Evolutionary conservation across 345 rosid species (phyloP), one percentile per base, ranked within the genome.

Genomic region (Pseudoturritis turrita): DNA sequence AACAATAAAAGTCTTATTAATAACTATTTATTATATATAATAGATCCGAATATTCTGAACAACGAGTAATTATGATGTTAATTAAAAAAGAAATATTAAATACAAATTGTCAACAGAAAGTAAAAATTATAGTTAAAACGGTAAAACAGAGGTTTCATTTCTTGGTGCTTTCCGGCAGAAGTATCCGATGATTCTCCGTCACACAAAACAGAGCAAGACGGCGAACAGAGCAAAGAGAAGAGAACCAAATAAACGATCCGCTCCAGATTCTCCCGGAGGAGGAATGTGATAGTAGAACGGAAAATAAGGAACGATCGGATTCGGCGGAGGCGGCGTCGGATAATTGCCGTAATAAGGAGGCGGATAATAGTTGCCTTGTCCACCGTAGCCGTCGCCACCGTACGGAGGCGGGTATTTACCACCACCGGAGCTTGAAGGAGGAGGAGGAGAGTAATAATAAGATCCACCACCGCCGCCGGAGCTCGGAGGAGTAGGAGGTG

Each of bases 301-400:
- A 56, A 95, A 95, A 83, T 91, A 95, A n/a, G 99, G 99, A 12
- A 95, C 99, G 60, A 95, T 89, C 1, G 97, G 99, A 78, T 95
- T 89, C 4, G 99, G 99, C 2, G 99, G 99, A 2, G 97, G 97
- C 4, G 96, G 91, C 0, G 81, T 73, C 0, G 78, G 85, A 62
- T 78, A 88, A 68, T 77, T 76, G 13, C 79, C 76, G 63, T 73
- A 68, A 26, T 64, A 63, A 9, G 91, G 88, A 7, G 96, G 93
- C 3, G 96, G 88, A 37, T 83, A 81, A 29, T 81, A 83, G 43
- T 86, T 83, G 51, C 62, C 68, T 36, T 82, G 84, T 1, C 88
- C 88, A 14, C 79, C 89, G 14, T 84, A 85, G 4, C 83, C 73
- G 12, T 71, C 74, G 4, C 83, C 73, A 10, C 71, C 74, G 17